A percentile compares a stretch with the other conserved stretches of the same genome.
Conservation (phyloP, 306 rosid genomes). For the Gillenia trifoliata region DNA sequence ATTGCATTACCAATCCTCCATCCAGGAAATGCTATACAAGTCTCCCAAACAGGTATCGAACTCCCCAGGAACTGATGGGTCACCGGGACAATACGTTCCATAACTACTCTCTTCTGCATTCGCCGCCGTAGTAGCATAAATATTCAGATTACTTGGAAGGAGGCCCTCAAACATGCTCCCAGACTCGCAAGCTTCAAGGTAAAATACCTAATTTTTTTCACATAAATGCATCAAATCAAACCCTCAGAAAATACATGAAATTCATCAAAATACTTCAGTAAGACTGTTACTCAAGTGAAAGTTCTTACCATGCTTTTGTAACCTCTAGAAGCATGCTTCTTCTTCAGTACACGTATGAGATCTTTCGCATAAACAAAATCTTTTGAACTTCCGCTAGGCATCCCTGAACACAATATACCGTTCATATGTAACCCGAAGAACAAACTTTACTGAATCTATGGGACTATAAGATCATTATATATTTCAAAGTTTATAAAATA, state of each 20-base stretch:
- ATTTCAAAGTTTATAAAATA: background rate
- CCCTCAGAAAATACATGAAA: background rate
- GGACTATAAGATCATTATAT: too few species aligned
- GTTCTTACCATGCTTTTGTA: conserved; percentile 46
- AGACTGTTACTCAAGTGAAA: too few species aligned
- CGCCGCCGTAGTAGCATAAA: conserved; percentile 63
- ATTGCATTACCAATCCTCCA: conserved; percentile 32
- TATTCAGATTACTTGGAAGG: conserved; percentile 41
- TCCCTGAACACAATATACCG: conserved; percentile 23
- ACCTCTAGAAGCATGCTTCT: conserved; percentile 40
- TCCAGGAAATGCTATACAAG: conserved; percentile 27
- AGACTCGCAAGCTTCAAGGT: conserved; percentile 76
- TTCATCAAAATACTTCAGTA: background rate
- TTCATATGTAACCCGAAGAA: too few species aligned
- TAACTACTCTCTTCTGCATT: conserved; percentile 46
- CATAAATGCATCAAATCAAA: background rate
- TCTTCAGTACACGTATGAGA: conserved; percentile 34
- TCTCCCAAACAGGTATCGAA: conserved; percentile 61
- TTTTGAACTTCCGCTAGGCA: too few species aligned
- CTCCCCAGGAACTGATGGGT: conserved; percentile 2
- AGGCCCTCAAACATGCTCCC: conserved; percentile 77
- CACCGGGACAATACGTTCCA: conserved; percentile 39
- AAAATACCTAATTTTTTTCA: conserved; percentile 35
- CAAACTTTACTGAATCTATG: too few species aligned
- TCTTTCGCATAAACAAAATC: conserved; percentile 20